phyloP scores from a whole-genome alignment of 2,329 filamentous ascomycete species.

The Colletotrichum cereale region DNA sequence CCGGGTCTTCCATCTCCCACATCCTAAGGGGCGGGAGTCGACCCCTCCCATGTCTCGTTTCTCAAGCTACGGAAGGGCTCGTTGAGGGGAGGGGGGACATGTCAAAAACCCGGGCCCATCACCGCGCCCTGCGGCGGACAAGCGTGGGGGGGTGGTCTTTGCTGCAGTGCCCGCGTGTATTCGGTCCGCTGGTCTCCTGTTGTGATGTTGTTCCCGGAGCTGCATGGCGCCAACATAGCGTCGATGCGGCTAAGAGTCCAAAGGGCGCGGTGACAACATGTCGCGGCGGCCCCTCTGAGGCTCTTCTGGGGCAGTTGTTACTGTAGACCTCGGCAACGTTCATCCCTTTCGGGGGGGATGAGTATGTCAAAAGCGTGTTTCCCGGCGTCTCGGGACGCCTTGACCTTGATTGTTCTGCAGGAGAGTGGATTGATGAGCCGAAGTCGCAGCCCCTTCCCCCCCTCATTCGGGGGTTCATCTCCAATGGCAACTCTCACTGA shows the following conservation, averaged over 20 bases:
- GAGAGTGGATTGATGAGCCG: neutral
- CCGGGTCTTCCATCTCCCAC: neutral
- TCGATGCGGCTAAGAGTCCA: neutral
- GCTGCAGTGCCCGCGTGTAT: neutral
- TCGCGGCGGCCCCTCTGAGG: neutral
- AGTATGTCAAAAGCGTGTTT: neutral
- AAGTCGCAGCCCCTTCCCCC: neutral
- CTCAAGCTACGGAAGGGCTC: neutral
- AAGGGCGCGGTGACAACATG: neutral
- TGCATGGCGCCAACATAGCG: neutral
- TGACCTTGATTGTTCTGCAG: neutral
- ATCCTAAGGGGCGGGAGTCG: neutral
- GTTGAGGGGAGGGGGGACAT: neutral
- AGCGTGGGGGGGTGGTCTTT: neutral
- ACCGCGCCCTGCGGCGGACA: conserved; percentile 30
- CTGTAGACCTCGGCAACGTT: neutral
- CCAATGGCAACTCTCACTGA: neutral
- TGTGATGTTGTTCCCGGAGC: neutral
- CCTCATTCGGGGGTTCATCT: neutral
- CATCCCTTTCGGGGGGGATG: neutral
- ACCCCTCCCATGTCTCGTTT: neutral
- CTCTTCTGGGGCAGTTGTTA: neutral
- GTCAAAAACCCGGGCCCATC: conserved; percentile 12
- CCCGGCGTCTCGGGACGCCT: neutral
- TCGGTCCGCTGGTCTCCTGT: conserved; percentile 9